Conservation (phyloP, 192 early-diverging fungal species). For the Martensiomyces pterosporus region DNA sequence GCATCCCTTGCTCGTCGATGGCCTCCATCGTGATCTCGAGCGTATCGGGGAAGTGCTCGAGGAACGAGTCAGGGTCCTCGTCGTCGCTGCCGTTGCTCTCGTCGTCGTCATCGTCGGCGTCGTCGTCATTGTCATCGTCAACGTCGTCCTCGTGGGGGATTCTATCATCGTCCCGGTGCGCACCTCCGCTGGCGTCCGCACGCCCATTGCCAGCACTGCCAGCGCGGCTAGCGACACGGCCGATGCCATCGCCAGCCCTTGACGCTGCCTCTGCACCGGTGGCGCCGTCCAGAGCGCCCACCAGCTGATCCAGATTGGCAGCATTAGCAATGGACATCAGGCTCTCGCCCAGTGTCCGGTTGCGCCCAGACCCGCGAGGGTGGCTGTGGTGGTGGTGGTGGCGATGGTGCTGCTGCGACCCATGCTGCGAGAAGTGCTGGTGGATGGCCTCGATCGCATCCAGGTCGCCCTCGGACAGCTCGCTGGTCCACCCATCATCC, state of each 20-base stretch:
- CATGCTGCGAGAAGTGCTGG: constrained; percentile 11
- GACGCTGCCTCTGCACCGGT: too few species aligned
- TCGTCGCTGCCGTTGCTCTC: constrained; percentile 26
- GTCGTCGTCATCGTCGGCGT: constrained; percentile 11
- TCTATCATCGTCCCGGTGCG: too few species aligned
- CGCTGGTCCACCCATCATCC: constrained; percentile 32
- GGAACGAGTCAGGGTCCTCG: constrained; percentile 26
- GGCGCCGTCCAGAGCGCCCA: too few species aligned
- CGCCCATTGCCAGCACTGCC: too few species aligned
- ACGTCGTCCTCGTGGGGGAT: too few species aligned
- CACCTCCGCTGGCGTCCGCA: too few species aligned
- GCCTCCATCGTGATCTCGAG: constrained; percentile 46
- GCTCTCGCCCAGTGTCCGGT: constrained; percentile 1
- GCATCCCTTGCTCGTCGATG: constrained; percentile 18
- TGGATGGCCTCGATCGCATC: constrained; percentile 13
- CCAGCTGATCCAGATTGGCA: neutral
- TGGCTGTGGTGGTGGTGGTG: constrained; percentile 9
- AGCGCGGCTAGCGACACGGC: too few species aligned
- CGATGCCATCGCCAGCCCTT: too few species aligned
- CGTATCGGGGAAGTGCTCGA: constrained; percentile 17
- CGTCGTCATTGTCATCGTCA: constrained; percentile 5
- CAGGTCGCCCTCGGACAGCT: constrained; percentile 26
- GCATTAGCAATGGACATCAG: neutral
- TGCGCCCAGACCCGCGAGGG: constrained; percentile 7
- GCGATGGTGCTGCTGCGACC: constrained; percentile 9